Base-by-base conservation (phyloP, 2,329 filamentous ascomycete species). In the Aspergillus awamori region DNA sequence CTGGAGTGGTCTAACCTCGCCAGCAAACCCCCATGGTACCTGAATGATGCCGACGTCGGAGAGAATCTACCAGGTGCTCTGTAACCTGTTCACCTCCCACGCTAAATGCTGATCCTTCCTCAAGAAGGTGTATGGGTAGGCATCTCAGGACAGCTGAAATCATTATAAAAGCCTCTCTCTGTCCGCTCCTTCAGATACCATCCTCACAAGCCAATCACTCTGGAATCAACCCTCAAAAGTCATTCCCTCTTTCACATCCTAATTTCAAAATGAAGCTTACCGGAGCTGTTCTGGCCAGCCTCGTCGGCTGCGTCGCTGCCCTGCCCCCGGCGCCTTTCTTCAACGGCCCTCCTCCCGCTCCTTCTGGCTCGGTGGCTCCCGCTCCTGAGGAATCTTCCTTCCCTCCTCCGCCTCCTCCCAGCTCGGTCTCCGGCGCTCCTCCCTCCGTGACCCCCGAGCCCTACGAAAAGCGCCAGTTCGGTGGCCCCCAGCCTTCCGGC, bases 261-360 rank as follows among this genome's bases (percentile, higher is more conserved):
- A 10, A 30, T 17, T 5, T 11, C 26, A 51, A 20, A 33, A 51
- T 51, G 47, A 51, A 51, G 47, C 15, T 51, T 28, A 17, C 26
- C 26, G 47, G 47, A 20, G 26, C 17, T 20, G 26, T 51, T 7
- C 6, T 51, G 13, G 30, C 47, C 47, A 30, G 47, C 17, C 47
- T 51, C n/a, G 26, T 51, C 26, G 47, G 47, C 47, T 51, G 47
- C 47, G 47, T 30, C 15, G 47, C 47, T 51, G 47, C 47, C 26
- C 24, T 51, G 4, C 47, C 47, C 26, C 47, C 45, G 5, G 45
- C 8, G 8, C 26, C 26, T 13, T 51, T 51, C 26, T 45, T 45
- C 20, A 45, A 20, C 41, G 47, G 47, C n/a, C 24, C 24, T 30
- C 26, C 47, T 28, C 47, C 45, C 15, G 24, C 47, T 33, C 15